These are phyloP conservation scores for Malassezia slooffiae DNA, from an alignment of 1,284 basidiomycete genomes.

Conservation along the genomic window DNA sequence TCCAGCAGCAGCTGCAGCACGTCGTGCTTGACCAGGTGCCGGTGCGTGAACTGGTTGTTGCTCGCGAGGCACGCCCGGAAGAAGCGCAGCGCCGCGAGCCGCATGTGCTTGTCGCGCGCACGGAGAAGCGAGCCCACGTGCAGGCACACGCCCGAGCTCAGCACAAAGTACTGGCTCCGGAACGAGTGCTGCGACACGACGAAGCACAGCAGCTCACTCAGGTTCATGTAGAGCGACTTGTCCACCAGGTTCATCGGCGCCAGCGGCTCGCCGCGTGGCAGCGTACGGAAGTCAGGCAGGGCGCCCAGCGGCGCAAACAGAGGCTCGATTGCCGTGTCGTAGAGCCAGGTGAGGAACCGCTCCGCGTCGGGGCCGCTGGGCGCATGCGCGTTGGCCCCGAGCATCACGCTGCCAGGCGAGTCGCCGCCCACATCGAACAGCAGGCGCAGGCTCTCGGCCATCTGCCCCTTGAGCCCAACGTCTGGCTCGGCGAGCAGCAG, in stretches of 20 bases:
- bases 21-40: conserved; percentile 73
- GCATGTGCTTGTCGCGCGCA: conserved; percentile 74
- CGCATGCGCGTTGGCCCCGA: neutral
- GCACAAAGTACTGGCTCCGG: conserved; percentile 77
- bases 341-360: conserved; percentile 86
- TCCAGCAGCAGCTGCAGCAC: conserved; percentile 71
- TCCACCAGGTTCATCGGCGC: conserved; percentile 15
- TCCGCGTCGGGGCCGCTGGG: conserved; percentile 56
- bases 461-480: conserved; percentile 75
- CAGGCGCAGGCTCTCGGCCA: conserved; percentile 76
- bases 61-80: conserved; percentile 74
- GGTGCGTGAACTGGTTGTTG: conserved; percentile 74
- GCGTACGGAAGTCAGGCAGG: conserved; percentile 58
- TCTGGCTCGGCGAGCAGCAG: conserved; percentile 63
- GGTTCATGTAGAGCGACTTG: conserved; percentile 43
- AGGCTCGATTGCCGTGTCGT: conserved; percentile 60
- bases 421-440: conserved; percentile 58
- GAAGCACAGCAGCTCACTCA: conserved; percentile 77
- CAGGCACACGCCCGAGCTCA: conserved; percentile 48
- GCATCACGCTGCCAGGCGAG: conserved; percentile 48
- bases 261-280: conserved; percentile 20
- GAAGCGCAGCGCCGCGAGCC: conserved; percentile 58
- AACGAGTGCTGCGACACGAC: conserved; percentile 71
- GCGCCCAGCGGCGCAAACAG: conserved; percentile 70
- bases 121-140: conserved; percentile 51